phyloP scores from a whole-genome alignment of 148 eudicot genomes.

The Vaccinium darrowii region DNA sequence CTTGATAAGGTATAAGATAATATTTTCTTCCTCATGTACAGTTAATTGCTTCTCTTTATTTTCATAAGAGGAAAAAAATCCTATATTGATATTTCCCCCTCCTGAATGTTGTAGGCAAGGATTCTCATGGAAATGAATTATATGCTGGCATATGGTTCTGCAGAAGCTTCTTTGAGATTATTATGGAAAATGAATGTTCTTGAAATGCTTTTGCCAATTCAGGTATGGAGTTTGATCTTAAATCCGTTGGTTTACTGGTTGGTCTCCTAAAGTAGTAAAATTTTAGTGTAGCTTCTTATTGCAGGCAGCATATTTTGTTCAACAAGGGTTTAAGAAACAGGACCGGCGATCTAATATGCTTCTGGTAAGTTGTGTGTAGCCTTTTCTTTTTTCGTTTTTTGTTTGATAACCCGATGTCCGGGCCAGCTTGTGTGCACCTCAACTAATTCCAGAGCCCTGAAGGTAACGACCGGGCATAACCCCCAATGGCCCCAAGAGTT shows the following conservation, averaged over 20 bases:
- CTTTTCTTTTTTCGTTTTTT: background rate
- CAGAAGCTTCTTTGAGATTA: conserved; percentile 81
- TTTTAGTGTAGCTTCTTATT: conserved; percentile 19
- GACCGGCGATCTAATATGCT: conserved; percentile 88
- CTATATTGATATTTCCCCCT: background rate
- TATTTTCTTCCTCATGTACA: background rate
- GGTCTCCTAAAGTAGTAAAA: conserved; percentile 1
- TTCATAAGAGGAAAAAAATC: background rate
- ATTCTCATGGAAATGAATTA: conserved; percentile 88
- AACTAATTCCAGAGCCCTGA: too few species aligned
- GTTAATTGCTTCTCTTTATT: background rate
- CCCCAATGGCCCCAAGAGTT: too few species aligned
- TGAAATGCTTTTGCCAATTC: conserved; percentile 80
- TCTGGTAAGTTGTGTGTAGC: conserved; percentile 49
- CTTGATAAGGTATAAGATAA: conserved; percentile 66
- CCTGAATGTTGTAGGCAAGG: conserved; percentile 49
- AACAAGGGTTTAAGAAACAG: conserved; percentile 58
- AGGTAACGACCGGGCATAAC: too few species aligned
- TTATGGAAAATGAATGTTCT: conserved; percentile 78
- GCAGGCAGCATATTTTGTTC: conserved; percentile 90
- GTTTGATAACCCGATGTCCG: too few species aligned
- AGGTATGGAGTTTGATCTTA: conserved; percentile 43
- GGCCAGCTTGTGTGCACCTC: too few species aligned
- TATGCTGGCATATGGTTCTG: conserved; percentile 96
- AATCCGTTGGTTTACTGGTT: conserved; percentile 2